Percentiles rank a stretch among this genome's conserved stretches.
Evolutionary conservation across 441 rosid species (phyloP).

Genomic region (Raphanus hybrid): DNA sequence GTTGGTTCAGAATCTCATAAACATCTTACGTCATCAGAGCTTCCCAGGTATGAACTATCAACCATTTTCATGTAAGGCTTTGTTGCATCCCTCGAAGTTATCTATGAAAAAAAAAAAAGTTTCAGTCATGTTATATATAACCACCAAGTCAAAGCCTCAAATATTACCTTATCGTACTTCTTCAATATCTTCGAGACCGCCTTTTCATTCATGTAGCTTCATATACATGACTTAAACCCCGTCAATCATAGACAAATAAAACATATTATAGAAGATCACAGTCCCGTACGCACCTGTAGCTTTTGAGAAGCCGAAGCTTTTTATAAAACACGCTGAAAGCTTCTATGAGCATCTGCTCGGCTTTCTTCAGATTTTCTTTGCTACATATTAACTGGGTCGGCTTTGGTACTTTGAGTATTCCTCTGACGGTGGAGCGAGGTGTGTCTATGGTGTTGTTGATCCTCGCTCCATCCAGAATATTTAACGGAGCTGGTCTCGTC

Average conservation of each 20-base stretch:
- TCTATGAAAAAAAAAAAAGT: constrained; percentile 37
- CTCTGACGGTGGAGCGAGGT: constrained; percentile 50
- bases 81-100: constrained; percentile 53
- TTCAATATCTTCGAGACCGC: constrained; percentile 62
- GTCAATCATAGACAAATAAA: neutral
- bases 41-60: constrained; percentile 60
- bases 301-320: constrained; percentile 63
- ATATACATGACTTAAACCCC: neutral
- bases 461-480: constrained; percentile 46
- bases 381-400: constrained; percentile 41
- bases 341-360: constrained; percentile 45
- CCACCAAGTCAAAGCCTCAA: neutral
- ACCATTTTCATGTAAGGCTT: constrained; percentile 54
- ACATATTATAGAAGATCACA: neutral
- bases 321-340: constrained; percentile 54
- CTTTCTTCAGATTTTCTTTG: constrained; percentile 48
- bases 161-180: constrained; percentile 62
- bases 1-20: neutral
- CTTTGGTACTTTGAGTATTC: constrained; percentile 35
- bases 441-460: constrained; percentile 46
- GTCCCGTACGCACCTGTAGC: constrained; percentile 44
- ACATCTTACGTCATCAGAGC: constrained; percentile 57
- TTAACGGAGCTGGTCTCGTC: constrained; percentile 44
- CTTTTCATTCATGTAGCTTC: constrained; percentile 50
- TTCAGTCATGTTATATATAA: constrained; percentile 18